Conservation (phyloP, 768 basidiomycete species). For the Mycena haematopus region DNA sequence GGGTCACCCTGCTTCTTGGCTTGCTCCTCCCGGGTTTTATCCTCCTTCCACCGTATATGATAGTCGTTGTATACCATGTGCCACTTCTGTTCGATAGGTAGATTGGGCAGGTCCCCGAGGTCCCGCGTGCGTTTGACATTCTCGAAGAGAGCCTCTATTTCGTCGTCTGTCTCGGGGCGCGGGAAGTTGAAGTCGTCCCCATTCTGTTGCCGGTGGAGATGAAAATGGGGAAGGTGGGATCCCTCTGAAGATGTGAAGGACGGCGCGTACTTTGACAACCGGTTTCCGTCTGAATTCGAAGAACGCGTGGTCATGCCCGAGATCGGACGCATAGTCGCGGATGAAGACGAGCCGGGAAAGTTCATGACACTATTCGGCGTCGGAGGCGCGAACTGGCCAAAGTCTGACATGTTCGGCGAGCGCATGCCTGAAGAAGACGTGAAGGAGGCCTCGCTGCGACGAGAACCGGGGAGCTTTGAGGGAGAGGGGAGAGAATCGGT, state of each 20-base stretch:
- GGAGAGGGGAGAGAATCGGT: conserved; percentile 53
- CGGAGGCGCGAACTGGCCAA: conserved; percentile 51
- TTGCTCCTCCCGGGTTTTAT: conserved; percentile 68
- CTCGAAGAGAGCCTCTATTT: conserved; percentile 83
- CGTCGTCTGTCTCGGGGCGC: conserved; percentile 75
- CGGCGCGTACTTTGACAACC: conserved; percentile 67
- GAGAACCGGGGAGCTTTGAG: conserved; percentile 42
- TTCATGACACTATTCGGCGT: conserved; percentile 27
- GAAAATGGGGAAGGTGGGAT: conserved; percentile 61
- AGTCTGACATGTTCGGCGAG: conserved; percentile 58
- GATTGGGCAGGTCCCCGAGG: conserved; percentile 61
- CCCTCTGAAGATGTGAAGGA: conserved; percentile 60
- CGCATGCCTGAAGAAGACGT: conserved; percentile 50
- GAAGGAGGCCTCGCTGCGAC: conserved; percentile 62
- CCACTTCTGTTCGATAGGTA: conserved; percentile 90
- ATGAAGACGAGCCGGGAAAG: conserved; percentile 30
- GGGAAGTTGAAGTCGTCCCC: conserved; percentile 72
- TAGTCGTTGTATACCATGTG: conserved; percentile 84
- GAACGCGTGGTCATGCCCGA: conserved; percentile 62
- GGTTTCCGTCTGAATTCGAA: conserved; percentile 64
- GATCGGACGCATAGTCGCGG: conserved; percentile 52
- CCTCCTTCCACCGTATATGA: conserved; percentile 79
- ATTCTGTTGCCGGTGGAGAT: conserved; percentile 42
- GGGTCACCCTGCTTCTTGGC: conserved; percentile 63
- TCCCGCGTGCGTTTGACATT: conserved; percentile 76